phyloP scores from a whole-genome alignment of 2,329 filamentous ascomycete genomes.

The Gaeumannomyces tritici region DNA sequence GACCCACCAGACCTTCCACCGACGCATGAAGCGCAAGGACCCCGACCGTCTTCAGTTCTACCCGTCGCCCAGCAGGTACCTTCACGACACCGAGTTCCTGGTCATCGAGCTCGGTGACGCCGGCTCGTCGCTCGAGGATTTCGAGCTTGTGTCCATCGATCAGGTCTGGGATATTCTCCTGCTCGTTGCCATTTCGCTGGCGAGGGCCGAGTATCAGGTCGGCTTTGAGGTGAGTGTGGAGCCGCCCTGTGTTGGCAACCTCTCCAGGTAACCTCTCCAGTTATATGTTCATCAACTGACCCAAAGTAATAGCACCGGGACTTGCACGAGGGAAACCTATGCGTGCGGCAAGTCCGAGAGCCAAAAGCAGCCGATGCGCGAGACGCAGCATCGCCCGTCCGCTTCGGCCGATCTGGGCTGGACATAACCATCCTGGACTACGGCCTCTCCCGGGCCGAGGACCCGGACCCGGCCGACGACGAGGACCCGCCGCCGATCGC shows the following conservation, averaged over 20 bases:
- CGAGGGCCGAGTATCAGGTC: conserved; percentile 46
- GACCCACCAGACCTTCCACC: conserved; percentile 50
- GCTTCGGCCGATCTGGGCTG: conserved; percentile 50
- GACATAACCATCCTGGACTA: conserved; percentile 59
- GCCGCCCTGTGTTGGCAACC: neutral
- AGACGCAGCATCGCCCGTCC: conserved; percentile 19
- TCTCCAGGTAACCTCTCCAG: too few relatives aligned
- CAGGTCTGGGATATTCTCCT: conserved; percentile 58
- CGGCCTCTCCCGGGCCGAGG: conserved; percentile 49
- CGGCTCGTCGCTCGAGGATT: conserved; percentile 49
- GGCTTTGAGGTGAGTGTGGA: conserved; percentile 45
- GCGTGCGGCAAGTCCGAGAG: conserved; percentile 35
- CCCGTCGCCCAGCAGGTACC: conserved; percentile 49
- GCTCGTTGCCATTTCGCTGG: conserved; percentile 48
- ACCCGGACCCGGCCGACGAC: conserved; percentile 21
- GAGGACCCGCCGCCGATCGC: conserved; percentile 28
- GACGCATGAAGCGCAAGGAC: conserved; percentile 42
- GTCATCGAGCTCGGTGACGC: conserved; percentile 57
- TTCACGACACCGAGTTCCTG: conserved; percentile 47
- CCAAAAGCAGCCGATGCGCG: conserved; percentile 18
- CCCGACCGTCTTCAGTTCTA: conserved; percentile 51
- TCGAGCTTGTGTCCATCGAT: conserved; percentile 33
- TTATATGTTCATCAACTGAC: conserved; percentile 6
- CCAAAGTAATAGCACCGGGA: conserved; percentile 45
- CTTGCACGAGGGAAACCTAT: conserved; percentile 56